Evolutionary conservation across 352 stramenopile species (phyloP).

Genomic region (Phytophthora colocasiae): DNA sequence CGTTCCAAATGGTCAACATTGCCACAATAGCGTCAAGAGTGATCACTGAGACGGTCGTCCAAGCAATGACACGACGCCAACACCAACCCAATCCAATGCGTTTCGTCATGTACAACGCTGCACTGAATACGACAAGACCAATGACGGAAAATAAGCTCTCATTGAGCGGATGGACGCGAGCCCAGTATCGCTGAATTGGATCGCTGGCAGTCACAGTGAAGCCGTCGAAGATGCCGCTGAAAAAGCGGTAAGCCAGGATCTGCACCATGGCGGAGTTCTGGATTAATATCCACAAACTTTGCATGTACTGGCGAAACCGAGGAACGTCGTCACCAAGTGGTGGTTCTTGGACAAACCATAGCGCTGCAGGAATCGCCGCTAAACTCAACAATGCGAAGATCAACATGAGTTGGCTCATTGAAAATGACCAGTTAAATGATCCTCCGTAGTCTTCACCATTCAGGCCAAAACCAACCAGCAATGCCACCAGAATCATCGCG

Average conservation of each 20-base stretch:
- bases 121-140: slow-evolving; percentile 43
- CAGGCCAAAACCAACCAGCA: slow-evolving; percentile 50
- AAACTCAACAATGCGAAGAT: slow-evolving; percentile 45
- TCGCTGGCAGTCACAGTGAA: slow-evolving; percentile 44
- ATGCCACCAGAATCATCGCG: slow-evolving; percentile 39
- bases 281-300: slow-evolving; percentile 41
- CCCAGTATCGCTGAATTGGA: slow-evolving; percentile 47
- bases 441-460: slow-evolving; percentile 49
- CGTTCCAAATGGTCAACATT: slow-evolving; percentile 53
- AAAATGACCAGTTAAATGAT: slow-evolving; percentile 40
- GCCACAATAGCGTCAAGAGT: slow-evolving; percentile 47
- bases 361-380: slow-evolving; percentile 42
- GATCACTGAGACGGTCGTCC: slow-evolving; percentile 46
- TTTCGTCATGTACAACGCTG: slow-evolving; percentile 46
- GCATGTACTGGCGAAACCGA: slow-evolving; percentile 40
- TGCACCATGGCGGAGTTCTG: slow-evolving; percentile 60
- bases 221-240: slow-evolving; percentile 48
- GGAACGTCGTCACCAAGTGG: slow-evolving; percentile 19
- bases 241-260: slow-evolving; percentile 63
- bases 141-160: slow-evolving; percentile 41
- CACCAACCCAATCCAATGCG: slow-evolving; percentile 55
- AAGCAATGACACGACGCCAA: slow-evolving; percentile 53
- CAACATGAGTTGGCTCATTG: slow-evolving; percentile 48
- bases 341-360: slow-evolving; percentile 48
- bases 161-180: slow-evolving; percentile 42